A percentile compares a stretch with the other conserved stretches of the same genome.
Conservation (phyloP, 306 rosid species). For the Styphnolobium japonicum region DNA sequence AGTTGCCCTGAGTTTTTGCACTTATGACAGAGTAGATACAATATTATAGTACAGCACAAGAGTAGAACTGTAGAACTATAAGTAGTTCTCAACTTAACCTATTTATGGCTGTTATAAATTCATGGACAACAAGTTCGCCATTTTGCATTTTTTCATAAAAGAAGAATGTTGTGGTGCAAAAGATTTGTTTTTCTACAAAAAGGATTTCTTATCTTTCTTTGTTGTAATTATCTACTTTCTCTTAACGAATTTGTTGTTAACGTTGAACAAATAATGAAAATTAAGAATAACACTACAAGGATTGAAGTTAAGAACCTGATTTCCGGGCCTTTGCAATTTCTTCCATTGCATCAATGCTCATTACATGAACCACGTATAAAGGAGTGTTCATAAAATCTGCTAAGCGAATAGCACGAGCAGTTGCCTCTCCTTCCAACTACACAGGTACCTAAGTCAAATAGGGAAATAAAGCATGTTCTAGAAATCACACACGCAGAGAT, state of each 20-base stretch:
- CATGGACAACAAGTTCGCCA: neutral
- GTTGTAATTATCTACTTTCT: neutral
- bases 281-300: slow-evolving; percentile 7
- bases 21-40: neutral
- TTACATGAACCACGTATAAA: slow-evolving; percentile 88
- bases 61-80: neutral
- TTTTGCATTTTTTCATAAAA: neutral
- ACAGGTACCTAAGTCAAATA: slow-evolving; percentile 31
- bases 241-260: neutral
- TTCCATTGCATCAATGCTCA: slow-evolving; percentile 99
- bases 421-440: slow-evolving; percentile 96
- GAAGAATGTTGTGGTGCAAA: neutral
- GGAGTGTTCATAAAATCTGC: slow-evolving; percentile 88
- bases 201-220: neutral
- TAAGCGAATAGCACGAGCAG: slow-evolving; percentile 84
- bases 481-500: neutral
- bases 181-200: neutral
- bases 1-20: neutral
- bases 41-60: neutral
- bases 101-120: neutral
- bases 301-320: slow-evolving; percentile 55
- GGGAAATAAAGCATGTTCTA: slow-evolving; percentile 8
- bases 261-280: neutral
- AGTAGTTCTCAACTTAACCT: neutral
- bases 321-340: slow-evolving; percentile 90